Evolutionary conservation across 1,284 basidiomycete genomes (phyloP).

Genomic region (Malassezia obtusa): DNA sequence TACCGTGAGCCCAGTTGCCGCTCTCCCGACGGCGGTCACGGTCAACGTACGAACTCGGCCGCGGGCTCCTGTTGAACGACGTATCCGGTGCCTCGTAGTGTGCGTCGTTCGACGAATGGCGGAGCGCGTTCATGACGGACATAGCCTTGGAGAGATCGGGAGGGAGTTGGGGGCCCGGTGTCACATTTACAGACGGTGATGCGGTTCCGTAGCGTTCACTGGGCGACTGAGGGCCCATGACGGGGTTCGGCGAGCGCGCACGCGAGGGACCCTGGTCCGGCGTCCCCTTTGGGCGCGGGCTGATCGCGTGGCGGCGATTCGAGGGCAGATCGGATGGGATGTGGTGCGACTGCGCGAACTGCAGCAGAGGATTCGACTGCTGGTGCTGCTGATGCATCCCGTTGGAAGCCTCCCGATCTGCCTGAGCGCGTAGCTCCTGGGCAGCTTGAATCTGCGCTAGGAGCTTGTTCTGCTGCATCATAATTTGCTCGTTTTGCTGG

Average conservation of each 20-base stretch:
- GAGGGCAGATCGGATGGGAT: not conserved
- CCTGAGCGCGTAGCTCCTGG: constrained; percentile 1
- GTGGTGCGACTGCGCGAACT: not conserved
- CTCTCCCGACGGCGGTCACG: constrained; percentile 4
- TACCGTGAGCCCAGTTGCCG: not conserved
- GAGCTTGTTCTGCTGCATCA: constrained; percentile 10
- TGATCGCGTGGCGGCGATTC: not conserved
- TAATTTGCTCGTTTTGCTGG: constrained; percentile 9
- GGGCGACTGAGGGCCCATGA: not conserved
- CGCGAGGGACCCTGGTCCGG: not conserved
- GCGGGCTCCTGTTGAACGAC: not conserved
- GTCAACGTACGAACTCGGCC: not conserved
- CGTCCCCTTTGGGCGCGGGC: not conserved
- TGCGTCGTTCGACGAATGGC: not conserved
- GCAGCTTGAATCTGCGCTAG: constrained; percentile 12
- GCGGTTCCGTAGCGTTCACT: no score
- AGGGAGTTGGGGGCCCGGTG: not conserved
- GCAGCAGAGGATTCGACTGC: not conserved
- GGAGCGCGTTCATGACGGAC: constrained; percentile 1
- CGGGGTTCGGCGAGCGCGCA: not conserved
- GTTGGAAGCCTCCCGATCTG: not conserved
- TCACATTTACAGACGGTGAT: not conserved
- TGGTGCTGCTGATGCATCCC: not conserved
- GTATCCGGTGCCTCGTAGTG: not conserved
- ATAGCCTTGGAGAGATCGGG: constrained; percentile 5